Conservation (phyloP, 2,329 filamentous ascomycete genomes). For the Diplodia scrobiculata region DNA sequence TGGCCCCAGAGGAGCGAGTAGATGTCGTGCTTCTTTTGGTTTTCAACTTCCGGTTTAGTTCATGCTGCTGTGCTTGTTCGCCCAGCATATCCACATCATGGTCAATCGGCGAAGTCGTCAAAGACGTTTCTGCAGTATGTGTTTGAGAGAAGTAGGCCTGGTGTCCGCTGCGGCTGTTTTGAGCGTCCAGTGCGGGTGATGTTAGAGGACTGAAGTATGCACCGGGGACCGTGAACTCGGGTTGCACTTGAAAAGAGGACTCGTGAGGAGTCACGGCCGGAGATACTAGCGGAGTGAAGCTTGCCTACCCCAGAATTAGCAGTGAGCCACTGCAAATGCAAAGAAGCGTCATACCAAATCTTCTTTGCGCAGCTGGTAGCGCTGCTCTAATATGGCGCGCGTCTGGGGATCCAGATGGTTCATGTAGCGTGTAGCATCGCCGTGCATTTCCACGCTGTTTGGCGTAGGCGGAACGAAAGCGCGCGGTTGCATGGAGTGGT, state of each 20-base stretch:
- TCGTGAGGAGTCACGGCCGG: slow-evolving; percentile 83
- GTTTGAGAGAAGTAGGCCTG: slow-evolving; percentile 30
- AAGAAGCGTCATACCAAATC: slow-evolving; percentile 60
- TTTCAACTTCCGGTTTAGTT: slow-evolving; percentile 39
- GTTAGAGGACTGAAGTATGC: slow-evolving; percentile 83
- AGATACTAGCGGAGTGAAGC: slow-evolving; percentile 78
- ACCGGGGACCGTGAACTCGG: slow-evolving; percentile 64
- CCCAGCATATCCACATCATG: slow-evolving; percentile 51
- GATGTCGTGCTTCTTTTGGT: slow-evolving; percentile 54
- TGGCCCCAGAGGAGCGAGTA: slow-evolving; percentile 47
- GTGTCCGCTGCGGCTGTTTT: slow-evolving; percentile 55
- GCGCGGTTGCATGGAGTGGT: slow-evolving; percentile 34
- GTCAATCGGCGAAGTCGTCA: slow-evolving; percentile 54
- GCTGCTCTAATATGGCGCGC: slow-evolving; percentile 65
- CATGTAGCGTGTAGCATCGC: slow-evolving; percentile 59
- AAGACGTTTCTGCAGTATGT: slow-evolving; percentile 47
- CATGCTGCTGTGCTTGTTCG: slow-evolving; percentile 40
- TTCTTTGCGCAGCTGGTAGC: slow-evolving; percentile 67
- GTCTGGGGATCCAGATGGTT: slow-evolving; percentile 59
- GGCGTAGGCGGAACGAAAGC: slow-evolving; percentile 70
- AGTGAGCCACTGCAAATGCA: background rate
- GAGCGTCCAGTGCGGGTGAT: slow-evolving; percentile 76
- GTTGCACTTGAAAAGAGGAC: slow-evolving; percentile 61
- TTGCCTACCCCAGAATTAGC: slow-evolving; percentile 56
- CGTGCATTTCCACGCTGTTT: slow-evolving; percentile 75